phyloP scores from a whole-genome alignment of 2,329 filamentous ascomycete species.

The Colletotrichum siamense region DNA sequence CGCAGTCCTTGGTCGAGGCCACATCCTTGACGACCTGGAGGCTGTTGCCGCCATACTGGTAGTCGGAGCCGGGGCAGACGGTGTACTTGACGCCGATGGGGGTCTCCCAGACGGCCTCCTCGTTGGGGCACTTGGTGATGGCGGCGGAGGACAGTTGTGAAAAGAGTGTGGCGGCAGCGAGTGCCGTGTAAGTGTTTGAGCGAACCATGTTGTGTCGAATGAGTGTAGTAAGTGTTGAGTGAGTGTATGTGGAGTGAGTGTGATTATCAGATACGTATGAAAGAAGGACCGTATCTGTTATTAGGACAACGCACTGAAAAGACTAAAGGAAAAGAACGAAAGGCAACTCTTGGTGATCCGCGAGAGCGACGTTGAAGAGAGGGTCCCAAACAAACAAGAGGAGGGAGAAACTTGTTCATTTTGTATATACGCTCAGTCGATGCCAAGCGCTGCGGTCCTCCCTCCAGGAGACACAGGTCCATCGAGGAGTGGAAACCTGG shows the following conservation, averaged over 20 bases:
- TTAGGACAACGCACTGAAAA: neutral
- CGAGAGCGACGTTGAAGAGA: neutral
- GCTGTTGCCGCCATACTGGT: constrained; percentile 10
- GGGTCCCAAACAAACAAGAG: neutral
- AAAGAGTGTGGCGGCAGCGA: constrained; percentile 12
- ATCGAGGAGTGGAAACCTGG: neutral
- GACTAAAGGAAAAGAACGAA: neutral
- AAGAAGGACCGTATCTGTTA: neutral
- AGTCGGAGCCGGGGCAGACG: constrained; percentile 20
- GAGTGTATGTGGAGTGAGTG: neutral
- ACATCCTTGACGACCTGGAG: constrained; percentile 6
- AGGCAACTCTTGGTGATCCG: neutral
- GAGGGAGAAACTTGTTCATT: neutral
- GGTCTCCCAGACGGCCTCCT: constrained; percentile 8
- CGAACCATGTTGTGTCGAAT: constrained; percentile 1
- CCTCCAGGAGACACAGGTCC: neutral
- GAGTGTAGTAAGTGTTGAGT: neutral
- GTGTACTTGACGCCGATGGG: constrained; percentile 18
- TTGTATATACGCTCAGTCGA: neutral
- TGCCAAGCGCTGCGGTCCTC: neutral
- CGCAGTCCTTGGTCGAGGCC: constrained; percentile 5
- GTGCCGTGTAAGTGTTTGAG: constrained; percentile 1
- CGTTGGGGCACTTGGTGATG: constrained; percentile 16
- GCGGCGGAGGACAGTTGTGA: constrained; percentile 9
- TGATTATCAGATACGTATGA: neutral